phyloP scores from a whole-genome alignment of 23 red algal genomes.

The Pyropia yezoensis region DNA sequence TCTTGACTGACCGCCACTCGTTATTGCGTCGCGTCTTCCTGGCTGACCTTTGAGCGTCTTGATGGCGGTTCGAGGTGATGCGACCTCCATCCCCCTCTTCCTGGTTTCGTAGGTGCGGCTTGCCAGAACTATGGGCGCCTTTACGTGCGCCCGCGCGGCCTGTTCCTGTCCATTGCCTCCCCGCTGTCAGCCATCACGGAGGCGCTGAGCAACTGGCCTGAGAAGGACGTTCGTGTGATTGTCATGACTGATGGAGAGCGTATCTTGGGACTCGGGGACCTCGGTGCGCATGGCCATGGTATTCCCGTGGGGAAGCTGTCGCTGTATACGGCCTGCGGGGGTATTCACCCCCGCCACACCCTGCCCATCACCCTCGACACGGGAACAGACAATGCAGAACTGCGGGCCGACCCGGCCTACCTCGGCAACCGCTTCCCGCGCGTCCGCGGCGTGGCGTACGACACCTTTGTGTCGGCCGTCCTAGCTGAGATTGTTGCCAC shows the following conservation, averaged over 20 bases:
- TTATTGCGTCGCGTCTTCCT: no score
- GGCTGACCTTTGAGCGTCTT: no score
- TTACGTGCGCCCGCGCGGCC: slow-evolving; percentile 52
- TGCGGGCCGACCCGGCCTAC: slow-evolving; percentile 56
- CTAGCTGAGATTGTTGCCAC: slow-evolving; percentile 42
- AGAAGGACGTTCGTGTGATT: slow-evolving; percentile 54
- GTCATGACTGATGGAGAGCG: slow-evolving; percentile 79
- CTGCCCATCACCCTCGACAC: slow-evolving; percentile 84
- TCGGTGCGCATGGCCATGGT: slow-evolving; percentile 68
- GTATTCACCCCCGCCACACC: slow-evolving; percentile 49
- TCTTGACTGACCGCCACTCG: no score
- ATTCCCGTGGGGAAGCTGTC: slow-evolving; percentile 89
- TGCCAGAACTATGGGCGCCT: slow-evolving; percentile 61
- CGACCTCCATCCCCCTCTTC: no score
- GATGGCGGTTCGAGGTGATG: no score
- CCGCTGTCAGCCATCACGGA: slow-evolving; percentile 22
- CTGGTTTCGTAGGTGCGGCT: slow-evolving; percentile 20
- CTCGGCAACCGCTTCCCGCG: slow-evolving; percentile 46
- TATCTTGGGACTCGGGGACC: slow-evolving; percentile 86
- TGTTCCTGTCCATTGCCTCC: slow-evolving; percentile 59
- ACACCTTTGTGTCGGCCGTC: slow-evolving; percentile 73
- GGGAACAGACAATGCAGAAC: slow-evolving; percentile 46
- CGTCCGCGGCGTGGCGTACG: slow-evolving; percentile 66
- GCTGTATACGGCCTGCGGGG: slow-evolving; percentile 85
- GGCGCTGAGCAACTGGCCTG: slow-evolving; percentile 60